Conservation (phyloP, 768 basidiomycete species). For the Tubosaeta sp. region DNA sequence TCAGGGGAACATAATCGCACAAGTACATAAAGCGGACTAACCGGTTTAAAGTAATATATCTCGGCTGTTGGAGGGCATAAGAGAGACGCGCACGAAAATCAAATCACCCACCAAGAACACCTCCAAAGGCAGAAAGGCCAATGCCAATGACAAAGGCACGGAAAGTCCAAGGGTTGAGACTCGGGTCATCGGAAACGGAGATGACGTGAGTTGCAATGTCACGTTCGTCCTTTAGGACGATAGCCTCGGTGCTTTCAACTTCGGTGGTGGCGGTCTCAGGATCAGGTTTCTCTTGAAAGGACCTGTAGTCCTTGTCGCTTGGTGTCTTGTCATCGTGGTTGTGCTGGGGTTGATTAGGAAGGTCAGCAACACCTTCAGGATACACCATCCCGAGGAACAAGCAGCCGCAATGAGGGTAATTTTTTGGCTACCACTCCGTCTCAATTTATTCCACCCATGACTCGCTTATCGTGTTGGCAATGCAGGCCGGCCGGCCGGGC, state of each 20-base stretch:
- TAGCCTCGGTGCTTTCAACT: conserved; percentile 5
- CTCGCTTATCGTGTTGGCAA: conserved; percentile 1
- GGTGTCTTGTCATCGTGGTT: background rate
- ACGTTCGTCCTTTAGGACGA: conserved; percentile 38
- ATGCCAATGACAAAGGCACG: conserved; percentile 52
- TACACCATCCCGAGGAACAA: conserved; percentile 8
- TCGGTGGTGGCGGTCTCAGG: conserved; percentile 25
- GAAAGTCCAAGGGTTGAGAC: conserved; percentile 34
- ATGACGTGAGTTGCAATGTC: conserved; percentile 49
- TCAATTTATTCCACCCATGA: background rate
- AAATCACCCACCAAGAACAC: conserved; percentile 41
- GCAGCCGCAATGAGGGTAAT: background rate
- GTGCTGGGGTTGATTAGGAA: background rate
- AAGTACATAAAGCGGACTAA: conserved; percentile 12
- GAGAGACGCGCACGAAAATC: background rate
- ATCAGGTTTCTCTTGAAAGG: conserved; percentile 31
- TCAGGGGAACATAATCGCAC: background rate
- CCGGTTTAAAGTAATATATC: conserved; percentile 60
- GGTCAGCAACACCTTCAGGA: background rate
- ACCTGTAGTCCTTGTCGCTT: conserved; percentile 16
- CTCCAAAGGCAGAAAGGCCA: conserved; percentile 49
- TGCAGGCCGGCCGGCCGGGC: too few relatives aligned
- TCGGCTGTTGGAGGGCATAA: conserved; percentile 36
- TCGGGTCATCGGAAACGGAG: conserved; percentile 30
- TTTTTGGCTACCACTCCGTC: background rate